Base-by-base conservation (phyloP, 257 asterid genomes). In the Haberlea rhodopensis region DNA sequence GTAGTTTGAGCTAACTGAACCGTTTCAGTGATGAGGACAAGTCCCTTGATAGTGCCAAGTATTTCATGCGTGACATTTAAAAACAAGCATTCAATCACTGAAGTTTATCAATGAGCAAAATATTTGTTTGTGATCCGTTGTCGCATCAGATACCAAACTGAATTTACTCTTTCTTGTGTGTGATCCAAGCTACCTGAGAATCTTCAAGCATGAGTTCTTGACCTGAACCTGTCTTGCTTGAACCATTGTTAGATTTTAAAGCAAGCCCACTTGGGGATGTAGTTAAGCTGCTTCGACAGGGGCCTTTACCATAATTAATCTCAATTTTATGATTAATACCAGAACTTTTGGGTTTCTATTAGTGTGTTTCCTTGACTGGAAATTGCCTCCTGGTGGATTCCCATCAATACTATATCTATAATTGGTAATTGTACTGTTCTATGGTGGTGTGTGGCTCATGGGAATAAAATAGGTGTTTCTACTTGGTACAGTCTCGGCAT, bases 191-290 rank as follows among this genome's bases (percentile, higher is more conserved):
- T 37, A 11, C 7, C 0, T 1, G 46, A 37, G n/a, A 37, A 37
- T 37, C 25, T 27, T 63, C n/a, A 43, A 63, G 59, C 52, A 46
- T 32, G 46, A 37, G 46, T 37, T 37, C 46, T 13, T 10, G 63
- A 22, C 29, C 26, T 40, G 52, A 62, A 43, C 63, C 13, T 37
- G 62, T 51, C 49, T 25, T 29, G 21, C 53, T 55, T 67, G 49
- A 18, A 61, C 27, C 29, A 31, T 62, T 63, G 62, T 28, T 27
- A 22, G 53, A 66, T 49, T 62, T 22, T 8, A 20, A 8, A 11
- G 7, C 46, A 25, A 18, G 45, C 29, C 26, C 59, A 32, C 22
- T 40, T 15, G 45, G 55, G 52, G 16, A 57, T 31, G 21, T 32
- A 26, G 5, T 21, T 52, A 8, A 52, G 57, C 51, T 52, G 27